phyloP scores from a whole-genome alignment of 495 filamentous ascomycete species.

The Daldinia childiae region DNA sequence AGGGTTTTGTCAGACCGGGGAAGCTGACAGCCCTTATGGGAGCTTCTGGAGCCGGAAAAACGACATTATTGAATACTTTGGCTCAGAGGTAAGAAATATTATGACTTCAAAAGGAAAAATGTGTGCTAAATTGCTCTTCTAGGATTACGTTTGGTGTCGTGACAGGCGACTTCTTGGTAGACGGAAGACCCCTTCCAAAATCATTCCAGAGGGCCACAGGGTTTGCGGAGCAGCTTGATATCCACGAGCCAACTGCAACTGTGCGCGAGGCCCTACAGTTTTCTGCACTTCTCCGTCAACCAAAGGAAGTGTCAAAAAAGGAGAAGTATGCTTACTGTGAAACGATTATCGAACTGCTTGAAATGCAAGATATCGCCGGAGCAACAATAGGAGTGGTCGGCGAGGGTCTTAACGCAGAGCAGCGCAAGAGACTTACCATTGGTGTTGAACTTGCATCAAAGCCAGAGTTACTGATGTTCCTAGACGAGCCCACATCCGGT shows the following conservation, averaged over 20 bases:
- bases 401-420: constrained; percentile 83
- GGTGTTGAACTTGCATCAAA: constrained; percentile 82
- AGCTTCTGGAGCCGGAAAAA: constrained; percentile 59
- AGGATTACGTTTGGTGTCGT: constrained; percentile 41
- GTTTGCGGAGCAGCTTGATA: constrained; percentile 89
- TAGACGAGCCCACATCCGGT: constrained; percentile 79
- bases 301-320: constrained; percentile 62
- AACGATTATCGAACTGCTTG: constrained; percentile 78
- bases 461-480: constrained; percentile 75
- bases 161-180: constrained; percentile 73
- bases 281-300: constrained; percentile 76
- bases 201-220: constrained; percentile 84
- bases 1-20: constrained; percentile 76
- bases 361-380: constrained; percentile 79
- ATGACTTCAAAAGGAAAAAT: constrained; percentile 57
- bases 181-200: constrained; percentile 70
- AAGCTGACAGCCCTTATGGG: constrained; percentile 68
- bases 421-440: constrained; percentile 78
- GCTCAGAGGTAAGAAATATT: constrained; percentile 74
- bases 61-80: constrained; percentile 65
- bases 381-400: constrained; percentile 78
- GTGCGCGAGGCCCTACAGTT: constrained; percentile 78
- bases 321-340: constrained; percentile 80
- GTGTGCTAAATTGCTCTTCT: constrained; percentile 3
- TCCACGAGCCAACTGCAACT: constrained; percentile 78